Evolutionary conservation across 163 green algal genomes (phyloP).

Genomic region (Smithsoniella earleae): DNA sequence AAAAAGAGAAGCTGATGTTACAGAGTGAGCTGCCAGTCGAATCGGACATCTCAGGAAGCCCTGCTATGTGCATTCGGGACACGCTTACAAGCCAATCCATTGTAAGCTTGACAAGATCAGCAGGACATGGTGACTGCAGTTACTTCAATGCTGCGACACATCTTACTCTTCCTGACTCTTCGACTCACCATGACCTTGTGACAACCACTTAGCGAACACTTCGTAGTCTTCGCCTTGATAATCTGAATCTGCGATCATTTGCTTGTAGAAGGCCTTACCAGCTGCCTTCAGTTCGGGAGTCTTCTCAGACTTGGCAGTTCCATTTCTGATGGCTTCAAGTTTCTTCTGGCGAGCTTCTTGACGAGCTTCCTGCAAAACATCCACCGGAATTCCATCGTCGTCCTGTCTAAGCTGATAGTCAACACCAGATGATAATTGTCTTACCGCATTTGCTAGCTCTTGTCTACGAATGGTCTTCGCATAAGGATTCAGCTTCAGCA

Average conservation of each 20-base stretch:
- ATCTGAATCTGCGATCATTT: slow-evolving; percentile 71
- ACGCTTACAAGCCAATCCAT: neutral
- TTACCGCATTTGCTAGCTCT: slow-evolving; percentile 3
- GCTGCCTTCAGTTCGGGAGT: slow-evolving; percentile 31
- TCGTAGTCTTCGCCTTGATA: slow-evolving; percentile 91
- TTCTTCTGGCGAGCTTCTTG: slow-evolving; percentile 39
- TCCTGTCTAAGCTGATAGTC: neutral
- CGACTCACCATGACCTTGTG: slow-evolving; percentile 18
- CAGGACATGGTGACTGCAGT: neutral
- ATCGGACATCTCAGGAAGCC: neutral
- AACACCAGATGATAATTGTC: neutral
- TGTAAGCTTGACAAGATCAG: too few relatives aligned
- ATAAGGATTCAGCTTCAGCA: slow-evolving; percentile 97
- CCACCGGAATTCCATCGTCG: neutral
- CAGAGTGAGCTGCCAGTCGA: too few relatives aligned
- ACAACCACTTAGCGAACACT: slow-evolving; percentile 68
- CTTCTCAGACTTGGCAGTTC: slow-evolving; percentile 32
- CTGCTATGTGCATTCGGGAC: neutral
- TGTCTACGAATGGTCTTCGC: slow-evolving; percentile 37
- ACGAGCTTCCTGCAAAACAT: neutral
- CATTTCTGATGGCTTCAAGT: slow-evolving; percentile 49
- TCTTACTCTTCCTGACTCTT: neutral
- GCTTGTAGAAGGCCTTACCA: slow-evolving; percentile 52
- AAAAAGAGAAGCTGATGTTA: too few relatives aligned
- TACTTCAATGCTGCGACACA: neutral